Evolutionary conservation across 345 rosid species (phyloP).

Genomic region (Citropsis articulata): DNA sequence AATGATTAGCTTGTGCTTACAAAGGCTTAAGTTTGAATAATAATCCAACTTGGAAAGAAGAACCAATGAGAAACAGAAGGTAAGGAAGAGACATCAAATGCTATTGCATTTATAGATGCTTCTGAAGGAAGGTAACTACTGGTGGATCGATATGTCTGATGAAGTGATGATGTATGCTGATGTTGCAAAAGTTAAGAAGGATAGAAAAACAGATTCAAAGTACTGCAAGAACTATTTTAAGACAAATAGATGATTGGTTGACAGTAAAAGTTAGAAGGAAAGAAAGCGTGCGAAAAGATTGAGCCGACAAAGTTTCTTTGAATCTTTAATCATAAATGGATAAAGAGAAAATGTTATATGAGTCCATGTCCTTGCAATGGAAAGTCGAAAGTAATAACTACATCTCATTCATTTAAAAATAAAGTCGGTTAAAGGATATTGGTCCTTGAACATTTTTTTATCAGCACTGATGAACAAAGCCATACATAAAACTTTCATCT

Average conservation of each 20-base stretch:
- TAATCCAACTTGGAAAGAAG: slow-evolving; percentile 7
- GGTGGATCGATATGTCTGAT: background rate
- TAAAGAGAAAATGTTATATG: slow-evolving; percentile 3
- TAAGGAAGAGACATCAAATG: slow-evolving; percentile 1
- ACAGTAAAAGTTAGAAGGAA: slow-evolving; percentile 8
- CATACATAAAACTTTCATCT: no score
- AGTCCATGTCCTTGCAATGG: background rate
- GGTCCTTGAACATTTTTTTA: no score
- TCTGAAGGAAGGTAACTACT: background rate
- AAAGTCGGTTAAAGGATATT: background rate
- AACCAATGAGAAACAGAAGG: background rate
- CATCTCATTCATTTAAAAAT: background rate
- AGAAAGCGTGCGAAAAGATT: background rate
- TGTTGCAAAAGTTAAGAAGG: slow-evolving; percentile 1
- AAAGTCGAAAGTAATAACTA: background rate
- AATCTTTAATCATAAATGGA: slow-evolving; percentile 18
- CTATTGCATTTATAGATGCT: slow-evolving; percentile 26
- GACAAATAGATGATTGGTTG: slow-evolving; percentile 9
- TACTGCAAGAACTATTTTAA: background rate
- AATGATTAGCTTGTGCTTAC: slow-evolving; percentile 11
- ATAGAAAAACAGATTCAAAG: background rate
- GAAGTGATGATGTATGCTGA: slow-evolving; percentile 2
- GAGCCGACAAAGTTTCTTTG: slow-evolving; percentile 13
- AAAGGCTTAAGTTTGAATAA: background rate
- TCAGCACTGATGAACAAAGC: no score